These are phyloP conservation scores for Byssochlamys sp. DNA, from an alignment of 2,329 filamentous ascomycete species.

Conservation along the genomic window DNA sequence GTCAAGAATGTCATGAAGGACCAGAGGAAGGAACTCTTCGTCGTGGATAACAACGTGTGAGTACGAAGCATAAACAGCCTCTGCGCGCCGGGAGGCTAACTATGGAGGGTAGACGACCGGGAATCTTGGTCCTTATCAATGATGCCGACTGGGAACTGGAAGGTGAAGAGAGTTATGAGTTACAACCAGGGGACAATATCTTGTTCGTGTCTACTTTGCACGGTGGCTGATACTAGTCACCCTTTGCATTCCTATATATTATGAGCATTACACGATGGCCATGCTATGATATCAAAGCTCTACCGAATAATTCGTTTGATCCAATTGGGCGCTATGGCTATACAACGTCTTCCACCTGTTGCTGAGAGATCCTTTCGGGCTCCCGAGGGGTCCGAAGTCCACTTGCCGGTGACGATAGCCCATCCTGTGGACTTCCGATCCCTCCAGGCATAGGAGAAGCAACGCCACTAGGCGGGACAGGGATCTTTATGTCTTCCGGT, in stretches of 20 bases:
- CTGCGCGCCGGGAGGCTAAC: conserved; percentile 6
- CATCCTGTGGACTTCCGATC: conserved; percentile 30
- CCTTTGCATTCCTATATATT: not conserved
- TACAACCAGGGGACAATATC: conserved; percentile 75
- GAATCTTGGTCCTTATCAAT: conserved; percentile 92
- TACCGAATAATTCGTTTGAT: not conserved
- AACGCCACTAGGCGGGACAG: conserved; percentile 53
- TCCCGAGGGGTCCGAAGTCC: conserved; percentile 35
- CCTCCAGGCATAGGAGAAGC: conserved; percentile 36
- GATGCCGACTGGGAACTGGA: conserved; percentile 98
- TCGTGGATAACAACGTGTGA: conserved; percentile 79
- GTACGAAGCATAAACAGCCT: conserved; percentile 31
- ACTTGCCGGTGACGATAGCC: conserved; percentile 35
- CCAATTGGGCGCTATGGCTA: conserved; percentile 10
- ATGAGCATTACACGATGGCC: not conserved
- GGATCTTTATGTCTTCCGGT: conserved; percentile 71
- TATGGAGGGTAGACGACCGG: conserved; percentile 61
- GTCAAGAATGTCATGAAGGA: conserved; percentile 79
- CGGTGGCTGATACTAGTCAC: conserved; percentile 57
- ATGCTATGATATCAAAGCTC: not conserved
- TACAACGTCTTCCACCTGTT: conserved; percentile 37
- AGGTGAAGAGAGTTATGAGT: conserved; percentile 79
- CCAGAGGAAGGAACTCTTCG: conserved; percentile 74
- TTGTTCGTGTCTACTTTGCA: conserved; percentile 95
- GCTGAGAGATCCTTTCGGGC: conserved; percentile 34